Evolutionary conservation across 2,329 filamentous ascomycete genomes (phyloP), one percentile per base, ranked within the genome.

Genomic region (Lecanicillium sp.): DNA sequence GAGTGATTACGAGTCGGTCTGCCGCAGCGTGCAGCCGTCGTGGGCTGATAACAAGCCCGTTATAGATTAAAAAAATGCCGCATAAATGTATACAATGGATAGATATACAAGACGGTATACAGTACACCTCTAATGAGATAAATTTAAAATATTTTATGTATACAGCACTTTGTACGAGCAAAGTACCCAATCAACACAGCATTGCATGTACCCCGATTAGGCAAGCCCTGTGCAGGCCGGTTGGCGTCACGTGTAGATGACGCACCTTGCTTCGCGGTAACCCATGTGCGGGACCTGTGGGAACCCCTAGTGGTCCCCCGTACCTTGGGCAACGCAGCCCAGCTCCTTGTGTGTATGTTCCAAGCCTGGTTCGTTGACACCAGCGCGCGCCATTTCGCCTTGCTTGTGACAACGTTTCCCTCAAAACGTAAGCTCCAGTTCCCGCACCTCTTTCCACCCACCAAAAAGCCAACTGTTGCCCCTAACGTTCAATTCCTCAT

Each of bases 1-100:
- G 44, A 57, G 59, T 43, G 83, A 88, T 55, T 89, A 88, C 53
- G 81, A 87, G 56, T 71, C 71, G 38, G 83, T 89, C n/a, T 89
- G 84, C 55, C 72, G 81, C 40, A 61, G 62, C 12, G 71, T 83
- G 25, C 61, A 71, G 43, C 79, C 79, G 11, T 80, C 75, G 7
- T 84, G 79, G 79, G 71, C 72, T 11, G 76, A 81, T 22, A 55
- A 60, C 32, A 75, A 74, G 50, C 66, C 69, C 32, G 67, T 78
- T 31, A 54, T 77, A 39, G 79, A 84, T 54, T 84, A 50, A 22
- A 11, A 18, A 20, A 12, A 9, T n/a, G 19, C 25, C 17, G 17
- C 20, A 19, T 20, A 12, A 11, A 25, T 7, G 11, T 25, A 25
- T 25, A 25, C 11, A 25, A 25, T 25, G 22, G 11, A 25, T 7